Base-by-base conservation (phyloP, 176 grass and related monocot genomes). In the Ensete glaucum region DNA sequence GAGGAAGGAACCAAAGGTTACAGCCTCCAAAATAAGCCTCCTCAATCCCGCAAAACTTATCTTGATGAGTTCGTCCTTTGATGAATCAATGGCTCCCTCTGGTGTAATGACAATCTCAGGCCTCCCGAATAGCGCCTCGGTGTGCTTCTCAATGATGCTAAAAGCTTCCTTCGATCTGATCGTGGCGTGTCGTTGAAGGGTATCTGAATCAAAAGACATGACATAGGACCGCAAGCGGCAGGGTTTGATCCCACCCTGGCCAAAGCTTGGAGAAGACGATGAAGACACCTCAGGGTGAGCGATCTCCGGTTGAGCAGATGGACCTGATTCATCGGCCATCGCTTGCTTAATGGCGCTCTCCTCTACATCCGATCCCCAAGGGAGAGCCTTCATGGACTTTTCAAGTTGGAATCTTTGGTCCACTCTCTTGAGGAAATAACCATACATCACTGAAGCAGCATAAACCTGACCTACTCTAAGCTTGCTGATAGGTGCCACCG, bases 401-500 rank as follows among this genome's bases (percentile, higher is more conserved):
- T 99, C 95, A 0, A 99, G 95, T 62, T 99, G 95, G 79, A 99
- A 99, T 21, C 95, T 85, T 72, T 94, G 82, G 76, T 99, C 95
- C 16, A 99, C 88, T 74, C 95, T 79, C 85, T 91, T 99, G 48
- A 99, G 91, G 82, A 94, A 99, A 69, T 99, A 99, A 9, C 95
- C 95, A 71, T 94, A 99, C 86, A 99, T 99, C 29, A 94, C 90
- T 20, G 95, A 99, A 78, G 95, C 95, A 74, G 95, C 91, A 64
- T 99, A 99, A 48, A 99, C 90, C 52, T 94, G 95, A 15, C 91
- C 91, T 62, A 94, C 90, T 10, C 91, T 85, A 84, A 99, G 95
- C 85, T 94, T 99, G 76, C 95, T 94, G 82, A 99, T 91, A 65
- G 95, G 82, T 1, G 91, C 90, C 24, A 94, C 81, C 5, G 91